Base-by-base conservation (phyloP, 2,329 filamentous ascomycete species). In the Aspergillus sp. region DNA sequence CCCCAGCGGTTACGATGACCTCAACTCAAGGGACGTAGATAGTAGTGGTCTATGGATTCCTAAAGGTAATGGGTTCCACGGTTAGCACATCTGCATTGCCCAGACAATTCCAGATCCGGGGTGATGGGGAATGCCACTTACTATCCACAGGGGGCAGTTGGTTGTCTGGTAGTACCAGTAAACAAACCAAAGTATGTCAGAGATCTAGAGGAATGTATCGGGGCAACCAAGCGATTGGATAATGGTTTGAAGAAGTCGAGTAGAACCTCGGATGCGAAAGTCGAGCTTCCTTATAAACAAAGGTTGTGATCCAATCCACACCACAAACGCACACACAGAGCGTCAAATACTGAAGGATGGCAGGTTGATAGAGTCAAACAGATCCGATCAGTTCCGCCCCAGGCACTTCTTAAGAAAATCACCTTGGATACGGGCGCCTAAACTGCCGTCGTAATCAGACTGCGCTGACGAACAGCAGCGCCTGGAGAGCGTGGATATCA, bases 401-500 rank as follows among this genome's bases (percentile, higher is more conserved):
- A 39, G 25, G 23, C n/a, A 21, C 19, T 17, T 57, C 49, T 54
- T 53, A 54, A 25, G 51, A 47, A 19, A 39, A 32, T 30, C 53
- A 42, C 50, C 41, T 53, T 48, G 48, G 44, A 25, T 42, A 57
- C 56, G 61, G 61, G 61, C 53, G 59, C 59, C 54, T 61, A 51
- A 50, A 58, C 17, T 36, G 48, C 49, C 32, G 39, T 50, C 42
- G 47, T 53, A 32, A 57, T 53, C 56, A 52, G 32, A 13, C 47
- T 19, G 55, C 60, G 51, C 58, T 51, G 44, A 52, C 54, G 53
- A 42, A 50, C 57, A 50, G 56, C 52, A 39, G 50, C 53, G 50
- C 54, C 54, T 55, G 60, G 60, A 58, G 55, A 61, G 38, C 5
- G 19, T 42, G 54, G 48, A 39, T 61, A 59, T 63, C 59, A 38